Evolutionary conservation across 495 filamentous ascomycete species (phyloP), one percentile per base, ranked within the genome.

Genomic region (Talaromyces proteolyticus): DNA sequence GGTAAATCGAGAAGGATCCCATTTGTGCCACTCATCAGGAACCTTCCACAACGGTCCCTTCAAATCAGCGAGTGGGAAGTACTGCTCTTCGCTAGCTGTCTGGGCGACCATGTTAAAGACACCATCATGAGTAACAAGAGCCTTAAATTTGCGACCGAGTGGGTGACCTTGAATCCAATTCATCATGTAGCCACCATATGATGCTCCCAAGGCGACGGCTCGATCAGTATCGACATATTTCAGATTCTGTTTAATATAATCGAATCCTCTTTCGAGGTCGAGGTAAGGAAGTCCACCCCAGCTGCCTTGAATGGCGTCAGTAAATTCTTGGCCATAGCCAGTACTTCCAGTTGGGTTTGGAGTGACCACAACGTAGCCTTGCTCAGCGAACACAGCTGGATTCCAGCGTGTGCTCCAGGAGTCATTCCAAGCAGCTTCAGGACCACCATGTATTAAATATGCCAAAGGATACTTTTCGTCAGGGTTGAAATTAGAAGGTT

Each of bases 331-430:
- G 4, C 91, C 91, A 54, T 94, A 95, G 1, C 88, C 85, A 16
- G 89, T 92, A 53, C 81, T 87, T 8, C 91, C 91, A 0, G 89
- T 94, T 8, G 91, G 91, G 57, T 96, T 95, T 6, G 90, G 89
- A n/a, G 80, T 77, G 18, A 96, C 79, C 8, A 89, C 88, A 11
- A 95, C 81, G 53, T 94, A 95, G 11, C 91, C 91, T 60, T 94
- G 88, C 62, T 95, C 91, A 3, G 91, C 90, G 60, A 92, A 95
- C 4, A 94, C 77, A 6, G 88, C 89, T 0, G 88, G 89, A 53
- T 96, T 96, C 91, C 91, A 95, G 14, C 91, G 74, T 1, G 87
- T 95, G 52, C 78, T 85, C 91, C 91, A 95, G 23, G 78, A 68
- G 59, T 95, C 88, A 5, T 73, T 77, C 89, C 90, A 95, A 1